Evolutionary conservation across 1,284 basidiomycete genomes (phyloP), one percentile per base, ranked within the genome.

Genomic region (Microbotryum silenes-acaulis): DNA sequence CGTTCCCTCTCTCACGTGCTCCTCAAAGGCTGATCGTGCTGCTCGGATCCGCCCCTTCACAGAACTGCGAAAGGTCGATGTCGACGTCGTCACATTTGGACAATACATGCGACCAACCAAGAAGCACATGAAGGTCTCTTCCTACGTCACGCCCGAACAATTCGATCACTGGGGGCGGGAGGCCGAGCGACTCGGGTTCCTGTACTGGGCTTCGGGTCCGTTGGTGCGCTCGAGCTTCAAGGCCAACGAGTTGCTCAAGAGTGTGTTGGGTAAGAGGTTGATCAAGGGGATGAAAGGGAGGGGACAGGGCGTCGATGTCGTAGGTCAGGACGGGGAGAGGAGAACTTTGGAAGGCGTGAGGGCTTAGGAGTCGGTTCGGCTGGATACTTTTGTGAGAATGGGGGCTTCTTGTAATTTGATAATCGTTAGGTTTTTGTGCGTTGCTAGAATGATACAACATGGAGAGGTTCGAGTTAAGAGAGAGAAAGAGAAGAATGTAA

Each of bases 61-160:
- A 91, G 94, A 94, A 69, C 81, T 98, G 4, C 85, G 94, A 49
- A 86, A 85, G 66, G 80, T 84, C 46, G 81, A 91, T 65, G 94
- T 98, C 44, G 93, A 98, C 74, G 94, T 99, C 10, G 93, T 99
- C 37, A 99, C 96, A 0, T 97, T 99, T 74, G 96, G 96, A 1
- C 96, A 99, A 78, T 99, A 99, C 78, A 98, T 99, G 96, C 86
- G 96, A 51, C 96, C 96, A 1, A 98, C 96, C 2, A 98, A 98
- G 77, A 82, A 87, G 42, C 96, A 98, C 77, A 98, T 99, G 96
- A 98, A 97, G 77, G 96, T 99, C 8, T 86, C 91, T 69, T 87
- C 90, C 25, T 99, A 99, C 73, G 91, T 98, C 20, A 83, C 89
- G 65, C 96, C 96, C 0, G 83, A 84, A 3, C 93, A 97, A 75